Evolutionary conservation across 306 rosid genomes (phyloP), one percentile per base, ranked within the genome.

Genomic region (Ormosia semicastrata): DNA sequence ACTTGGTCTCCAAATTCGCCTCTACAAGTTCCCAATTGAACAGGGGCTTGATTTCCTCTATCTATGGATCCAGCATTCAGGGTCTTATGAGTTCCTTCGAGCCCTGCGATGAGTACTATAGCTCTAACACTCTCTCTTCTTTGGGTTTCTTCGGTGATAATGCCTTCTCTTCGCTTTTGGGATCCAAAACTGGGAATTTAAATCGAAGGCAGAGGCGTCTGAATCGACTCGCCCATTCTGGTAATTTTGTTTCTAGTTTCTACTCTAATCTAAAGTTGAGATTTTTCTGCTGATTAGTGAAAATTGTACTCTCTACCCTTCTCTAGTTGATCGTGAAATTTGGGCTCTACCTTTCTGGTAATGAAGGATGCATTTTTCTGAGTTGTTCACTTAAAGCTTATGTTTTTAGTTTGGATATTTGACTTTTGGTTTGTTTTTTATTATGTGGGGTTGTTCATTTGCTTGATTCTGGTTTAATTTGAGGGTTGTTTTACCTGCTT

Each of bases 51-150:
- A 56, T 88, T 77, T 87, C 91, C 3, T 87, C 93, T 3, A 76
- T 85, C 15, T 76, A 80, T 77, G 92, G 97, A 90, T 92, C 95
- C 92, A 91, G 88, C 86, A 89, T 94, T 84, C 98, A 93, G 52
- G 88, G 91, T 41, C 77, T 91, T 32, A 81, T 91, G 87, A 87
- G 73, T 83, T 88, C 97, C 41, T 91, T 91, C 36, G 89, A 89
- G 79, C 97, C 97, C 10, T 91, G 96, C 77, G 84, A 88, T 83
- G 85, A 88, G 37, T 91, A 85, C 87, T 85, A 50, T 69, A 80
- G 68, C 83, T 87, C 89, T 7, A 76, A 34, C 5, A 88, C 82
- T 6, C 87, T 87, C 33, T 84, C 92, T 62, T 81, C 90, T 58
- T 62, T 85, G 84, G 85, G 86, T n/a, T 83, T 88, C 60, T 81